A percentile compares a stretch with the other conserved stretches of the same genome.
Evolutionary conservation across 2,329 filamentous ascomycete species (phyloP).

Genomic region (Colletotrichum ledebouriae): DNA sequence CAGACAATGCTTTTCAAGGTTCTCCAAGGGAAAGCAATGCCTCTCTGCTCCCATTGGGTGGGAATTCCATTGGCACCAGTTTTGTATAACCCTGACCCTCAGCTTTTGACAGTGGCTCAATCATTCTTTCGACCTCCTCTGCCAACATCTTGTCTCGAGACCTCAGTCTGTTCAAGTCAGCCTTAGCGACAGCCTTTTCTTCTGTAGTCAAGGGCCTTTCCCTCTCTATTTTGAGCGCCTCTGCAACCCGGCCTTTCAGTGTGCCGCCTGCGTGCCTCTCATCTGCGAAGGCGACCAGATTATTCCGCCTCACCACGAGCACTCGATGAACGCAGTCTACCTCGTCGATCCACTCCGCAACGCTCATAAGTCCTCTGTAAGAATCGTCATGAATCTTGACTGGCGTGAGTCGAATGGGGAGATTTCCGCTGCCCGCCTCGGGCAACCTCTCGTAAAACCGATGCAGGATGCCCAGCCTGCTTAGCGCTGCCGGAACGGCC

Average conservation of each 20-base stretch:
- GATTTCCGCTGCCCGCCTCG: constrained; percentile 51
- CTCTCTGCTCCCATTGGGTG: constrained; percentile 2
- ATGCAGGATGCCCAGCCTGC: constrained; percentile 57
- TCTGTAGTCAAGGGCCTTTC: constrained; percentile 46
- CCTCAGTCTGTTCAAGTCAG: constrained; percentile 47
- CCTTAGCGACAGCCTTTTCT: constrained; percentile 46
- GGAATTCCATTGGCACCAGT: constrained; percentile 45
- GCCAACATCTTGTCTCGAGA: constrained; percentile 45
- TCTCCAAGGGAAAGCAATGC: constrained; percentile 34
- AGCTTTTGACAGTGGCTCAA: constrained; percentile 44
- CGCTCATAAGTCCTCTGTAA: constrained; percentile 54
- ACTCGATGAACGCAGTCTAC: constrained; percentile 51
- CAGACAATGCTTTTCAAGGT: background rate
- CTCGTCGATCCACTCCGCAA: constrained; percentile 55
- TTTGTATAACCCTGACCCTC: constrained; percentile 32
- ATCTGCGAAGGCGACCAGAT: constrained; percentile 51
- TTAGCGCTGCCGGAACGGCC: constrained; percentile 58
- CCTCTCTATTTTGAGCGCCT: constrained; percentile 48
- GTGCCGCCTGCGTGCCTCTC: constrained; percentile 2
- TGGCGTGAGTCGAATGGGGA: constrained; percentile 59
- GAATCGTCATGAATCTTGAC: constrained; percentile 61
- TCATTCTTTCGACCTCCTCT: constrained; percentile 45
- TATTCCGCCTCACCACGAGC: constrained; percentile 55
- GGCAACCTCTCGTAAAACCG: constrained; percentile 54
- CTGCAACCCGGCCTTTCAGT: constrained; percentile 41